phyloP scores from a whole-genome alignment of 2,329 filamentous ascomycete species.

The Aspergillus persii region DNA sequence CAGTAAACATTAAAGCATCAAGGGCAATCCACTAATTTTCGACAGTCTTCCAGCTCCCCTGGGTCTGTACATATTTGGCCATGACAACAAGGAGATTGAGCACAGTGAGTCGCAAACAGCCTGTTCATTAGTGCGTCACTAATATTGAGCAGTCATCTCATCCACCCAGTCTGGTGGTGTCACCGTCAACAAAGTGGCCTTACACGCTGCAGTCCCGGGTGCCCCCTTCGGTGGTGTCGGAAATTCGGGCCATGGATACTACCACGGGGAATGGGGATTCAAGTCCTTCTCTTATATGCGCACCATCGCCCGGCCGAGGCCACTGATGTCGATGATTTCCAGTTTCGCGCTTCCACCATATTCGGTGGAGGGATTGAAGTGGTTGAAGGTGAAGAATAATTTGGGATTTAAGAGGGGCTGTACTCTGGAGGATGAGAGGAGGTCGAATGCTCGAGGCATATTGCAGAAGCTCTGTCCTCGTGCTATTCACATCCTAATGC shows the following conservation, averaged over 20 bases:
- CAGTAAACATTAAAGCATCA: background rate
- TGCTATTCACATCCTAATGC: background rate
- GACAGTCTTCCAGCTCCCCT: constrained; percentile 34
- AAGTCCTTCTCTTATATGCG: constrained; percentile 36
- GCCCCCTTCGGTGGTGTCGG: constrained; percentile 54
- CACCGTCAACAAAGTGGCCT: constrained; percentile 50
- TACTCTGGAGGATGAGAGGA: constrained; percentile 11
- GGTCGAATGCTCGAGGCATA: background rate
- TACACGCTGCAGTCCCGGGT: constrained; percentile 44
- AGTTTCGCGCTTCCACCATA: constrained; percentile 10
- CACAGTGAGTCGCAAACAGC: constrained; percentile 6
- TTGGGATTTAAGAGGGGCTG: constrained; percentile 8
- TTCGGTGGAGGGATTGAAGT: constrained; percentile 6
- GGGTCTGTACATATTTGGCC: constrained; percentile 44
- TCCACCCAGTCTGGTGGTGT: constrained; percentile 49
- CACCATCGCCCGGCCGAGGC: constrained; percentile 15
- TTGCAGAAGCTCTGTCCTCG: background rate
- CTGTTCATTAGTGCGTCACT: background rate
- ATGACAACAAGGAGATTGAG: constrained; percentile 34
- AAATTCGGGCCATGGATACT: constrained; percentile 48
- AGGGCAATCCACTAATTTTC: background rate
- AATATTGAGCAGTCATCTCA: constrained; percentile 33
- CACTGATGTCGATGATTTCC: constrained; percentile 1
- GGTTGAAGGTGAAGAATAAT: constrained; percentile 4
- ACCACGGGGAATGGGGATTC: constrained; percentile 52